These are phyloP conservation scores for Rhododendron simsii DNA, from an alignment of 148 eudicot genomes.

Conservation along the genomic window DNA sequence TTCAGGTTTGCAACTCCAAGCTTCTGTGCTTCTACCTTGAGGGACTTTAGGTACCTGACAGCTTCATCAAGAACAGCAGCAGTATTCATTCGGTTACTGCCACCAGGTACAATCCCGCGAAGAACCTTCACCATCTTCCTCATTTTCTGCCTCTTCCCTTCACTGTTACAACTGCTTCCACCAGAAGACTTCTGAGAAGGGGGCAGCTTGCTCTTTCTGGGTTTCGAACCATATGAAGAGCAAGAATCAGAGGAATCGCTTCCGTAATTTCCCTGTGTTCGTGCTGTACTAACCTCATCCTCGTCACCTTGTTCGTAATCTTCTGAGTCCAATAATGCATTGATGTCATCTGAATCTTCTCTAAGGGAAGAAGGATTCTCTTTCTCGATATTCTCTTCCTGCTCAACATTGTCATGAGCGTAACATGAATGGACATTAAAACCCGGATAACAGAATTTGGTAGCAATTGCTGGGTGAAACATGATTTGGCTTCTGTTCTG, in stretches of 20 bases:
- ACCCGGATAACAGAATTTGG: slow-evolving; percentile 27
- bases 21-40: slow-evolving; percentile 48
- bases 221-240: slow-evolving; percentile 30
- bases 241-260: slow-evolving; percentile 54
- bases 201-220: slow-evolving; percentile 24
- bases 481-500: slow-evolving; percentile 47
- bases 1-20: slow-evolving; percentile 35
- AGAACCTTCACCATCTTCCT: slow-evolving; percentile 51
- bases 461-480: slow-evolving; percentile 42
- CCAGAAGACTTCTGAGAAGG: slow-evolving; percentile 25
- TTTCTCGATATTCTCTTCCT: slow-evolving; percentile 11
- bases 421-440: slow-evolving; percentile 19
- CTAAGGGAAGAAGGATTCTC: slow-evolving; percentile 23
- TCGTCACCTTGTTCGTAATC: slow-evolving; percentile 35
- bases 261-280: slow-evolving; percentile 33
- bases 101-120: slow-evolving; percentile 61
- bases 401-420: slow-evolving; percentile 16
- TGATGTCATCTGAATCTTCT: slow-evolving; percentile 55
- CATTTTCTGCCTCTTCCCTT: slow-evolving; percentile 40
- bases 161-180: slow-evolving; percentile 20
- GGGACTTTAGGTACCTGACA: slow-evolving; percentile 59
- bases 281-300: slow-evolving; percentile 64
- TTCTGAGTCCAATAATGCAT: slow-evolving; percentile 53
- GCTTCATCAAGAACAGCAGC: slow-evolving; percentile 64
- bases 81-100: slow-evolving; percentile 41